These are phyloP conservation scores for Cutaneotrichosporon mucoides DNA, from an alignment of 1,284 basidiomycete genomes.

Conservation along the genomic window DNA sequence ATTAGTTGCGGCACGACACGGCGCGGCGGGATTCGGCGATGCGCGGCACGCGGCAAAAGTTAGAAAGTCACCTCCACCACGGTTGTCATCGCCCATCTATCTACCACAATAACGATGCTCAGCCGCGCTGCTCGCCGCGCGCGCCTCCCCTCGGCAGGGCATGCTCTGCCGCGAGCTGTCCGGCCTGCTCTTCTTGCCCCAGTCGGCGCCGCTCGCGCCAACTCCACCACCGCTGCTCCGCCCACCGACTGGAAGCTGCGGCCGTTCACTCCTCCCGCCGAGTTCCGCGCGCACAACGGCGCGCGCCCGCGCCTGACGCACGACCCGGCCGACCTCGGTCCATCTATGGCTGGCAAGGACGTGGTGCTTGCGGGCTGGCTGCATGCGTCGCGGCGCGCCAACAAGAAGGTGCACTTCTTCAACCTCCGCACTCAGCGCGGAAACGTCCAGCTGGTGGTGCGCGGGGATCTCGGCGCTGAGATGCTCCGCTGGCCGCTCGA, in stretches of 20 bases:
- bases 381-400: constrained; percentile 60
- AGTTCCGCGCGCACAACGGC: constrained; percentile 16
- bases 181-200: neutral
- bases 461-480: constrained; percentile 46
- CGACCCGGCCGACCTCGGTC: constrained; percentile 59
- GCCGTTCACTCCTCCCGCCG: constrained; percentile 7
- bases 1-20: no score
- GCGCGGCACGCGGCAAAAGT: neutral
- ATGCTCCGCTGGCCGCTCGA: constrained; percentile 67
- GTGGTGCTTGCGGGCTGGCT: constrained; percentile 71
- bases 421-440: constrained; percentile 73
- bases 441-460: constrained; percentile 65
- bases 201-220: neutral
- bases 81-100: no score
- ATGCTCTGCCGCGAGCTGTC: neutral
- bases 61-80: neutral
- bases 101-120: constrained; percentile 2
- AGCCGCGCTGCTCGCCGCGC: neutral
- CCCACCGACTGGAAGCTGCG: neutral
- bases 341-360: constrained; percentile 55
- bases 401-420: constrained; percentile 45
- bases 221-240: neutral
- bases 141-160: neutral
- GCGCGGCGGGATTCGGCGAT: neutral
- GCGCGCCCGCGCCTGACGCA: constrained; percentile 53